Evolutionary conservation across 1,284 basidiomycete species (phyloP).

Genomic region (Ceratorhiza oryzae-sativae): DNA sequence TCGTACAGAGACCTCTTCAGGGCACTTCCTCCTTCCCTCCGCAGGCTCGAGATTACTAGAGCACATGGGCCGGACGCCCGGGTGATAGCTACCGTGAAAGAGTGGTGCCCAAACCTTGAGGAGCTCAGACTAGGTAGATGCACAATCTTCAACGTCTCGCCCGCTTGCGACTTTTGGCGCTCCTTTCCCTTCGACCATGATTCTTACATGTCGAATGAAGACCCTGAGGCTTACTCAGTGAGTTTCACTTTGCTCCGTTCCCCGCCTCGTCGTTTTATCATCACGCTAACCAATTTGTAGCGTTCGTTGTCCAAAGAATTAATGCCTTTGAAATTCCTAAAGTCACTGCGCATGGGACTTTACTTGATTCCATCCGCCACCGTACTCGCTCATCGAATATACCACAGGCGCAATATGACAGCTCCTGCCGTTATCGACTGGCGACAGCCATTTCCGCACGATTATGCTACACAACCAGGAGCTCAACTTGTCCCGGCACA

Average conservation of each 20-base stretch:
- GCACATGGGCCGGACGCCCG: constrained; percentile 24
- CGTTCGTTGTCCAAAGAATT: constrained; percentile 19
- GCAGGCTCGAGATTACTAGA: constrained; percentile 9
- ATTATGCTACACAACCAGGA: background rate
- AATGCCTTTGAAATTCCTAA: constrained; percentile 8
- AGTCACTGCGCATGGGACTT: constrained; percentile 20
- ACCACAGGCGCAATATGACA: constrained; percentile 2
- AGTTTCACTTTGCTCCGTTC: background rate
- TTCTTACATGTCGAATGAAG: constrained; percentile 24
- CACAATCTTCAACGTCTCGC: constrained; percentile 17
- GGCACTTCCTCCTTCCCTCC: constrained; percentile 14
- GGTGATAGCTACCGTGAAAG: constrained; percentile 15
- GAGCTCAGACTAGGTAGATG: constrained; percentile 12
- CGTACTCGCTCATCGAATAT: constrained; percentile 24
- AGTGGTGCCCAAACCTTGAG: constrained; percentile 13
- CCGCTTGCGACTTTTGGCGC: constrained; percentile 23
- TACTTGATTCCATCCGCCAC: constrained; percentile 23
- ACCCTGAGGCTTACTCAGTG: constrained; percentile 18
- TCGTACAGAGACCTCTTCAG: constrained; percentile 10
- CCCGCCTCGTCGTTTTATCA: background rate
- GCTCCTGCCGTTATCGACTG: constrained; percentile 12
- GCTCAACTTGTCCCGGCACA: background rate
- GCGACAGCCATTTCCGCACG: constrained; percentile 10
- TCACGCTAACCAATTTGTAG: background rate
- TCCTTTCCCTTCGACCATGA: constrained; percentile 32